phyloP scores from a whole-genome alignment of 305 asterid genomes.

The Fraxinus platypoda region DNA sequence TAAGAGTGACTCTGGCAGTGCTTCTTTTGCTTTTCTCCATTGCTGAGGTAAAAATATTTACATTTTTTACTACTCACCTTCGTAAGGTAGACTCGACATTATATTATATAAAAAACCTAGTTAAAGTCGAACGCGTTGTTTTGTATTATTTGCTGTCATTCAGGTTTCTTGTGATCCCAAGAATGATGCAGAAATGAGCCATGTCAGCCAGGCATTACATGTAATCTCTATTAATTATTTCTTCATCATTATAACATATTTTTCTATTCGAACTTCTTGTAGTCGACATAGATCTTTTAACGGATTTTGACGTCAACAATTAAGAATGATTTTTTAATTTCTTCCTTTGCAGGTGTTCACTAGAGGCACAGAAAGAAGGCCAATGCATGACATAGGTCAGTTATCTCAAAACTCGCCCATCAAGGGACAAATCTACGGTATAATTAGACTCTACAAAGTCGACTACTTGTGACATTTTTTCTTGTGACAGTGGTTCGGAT shows the following conservation, averaged over 20 bases:
- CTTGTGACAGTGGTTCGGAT: background rate
- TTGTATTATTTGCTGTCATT: background rate
- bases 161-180: slow-evolving; percentile 23
- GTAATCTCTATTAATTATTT: background rate
- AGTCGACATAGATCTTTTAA: background rate
- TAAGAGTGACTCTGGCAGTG: background rate
- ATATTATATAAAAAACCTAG: background rate
- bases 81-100: background rate
- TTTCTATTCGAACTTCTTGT: background rate
- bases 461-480: background rate
- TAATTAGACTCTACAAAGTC: background rate
- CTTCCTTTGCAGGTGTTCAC: slow-evolving; percentile 16
- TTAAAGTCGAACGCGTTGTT: background rate
- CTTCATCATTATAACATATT: too few relatives aligned
- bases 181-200: slow-evolving; percentile 11
- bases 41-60: background rate
- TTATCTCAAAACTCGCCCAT: background rate
- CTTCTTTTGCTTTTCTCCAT: background rate
- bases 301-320: background rate
- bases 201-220: slow-evolving; percentile 26
- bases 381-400: slow-evolving; percentile 22
- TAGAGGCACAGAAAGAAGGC: slow-evolving; percentile 15
- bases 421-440: background rate
- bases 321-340: background rate
- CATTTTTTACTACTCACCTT: background rate